Conservation (phyloP, 768 basidiomycete genomes). For the Auriscalpium vulgare region DNA sequence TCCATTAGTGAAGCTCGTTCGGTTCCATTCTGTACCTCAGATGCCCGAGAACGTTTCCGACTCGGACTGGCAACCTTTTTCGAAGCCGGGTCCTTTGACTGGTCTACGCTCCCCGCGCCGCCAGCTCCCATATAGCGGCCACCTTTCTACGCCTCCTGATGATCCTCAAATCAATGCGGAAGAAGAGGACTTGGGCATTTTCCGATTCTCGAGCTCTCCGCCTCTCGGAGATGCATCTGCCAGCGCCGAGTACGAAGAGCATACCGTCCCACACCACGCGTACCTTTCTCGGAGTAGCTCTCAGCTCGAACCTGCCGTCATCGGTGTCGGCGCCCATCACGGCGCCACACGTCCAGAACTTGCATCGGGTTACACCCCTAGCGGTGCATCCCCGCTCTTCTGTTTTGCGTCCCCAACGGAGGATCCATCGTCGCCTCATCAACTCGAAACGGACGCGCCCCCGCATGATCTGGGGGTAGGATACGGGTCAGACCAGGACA, state of each 20-base stretch:
- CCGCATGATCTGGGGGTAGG: background rate
- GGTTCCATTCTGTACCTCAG: too few relatives aligned
- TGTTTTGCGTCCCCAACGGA: slow-evolving; percentile 48
- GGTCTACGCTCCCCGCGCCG: background rate
- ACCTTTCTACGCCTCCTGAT: background rate
- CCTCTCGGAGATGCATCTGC: too few relatives aligned
- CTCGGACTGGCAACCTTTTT: background rate
- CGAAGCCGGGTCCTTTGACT: background rate
- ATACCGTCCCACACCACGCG: background rate
- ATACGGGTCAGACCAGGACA: background rate
- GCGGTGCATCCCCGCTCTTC: slow-evolving; percentile 27
- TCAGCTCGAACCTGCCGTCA: background rate
- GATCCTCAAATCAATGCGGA: background rate
- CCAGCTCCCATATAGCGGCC: background rate
- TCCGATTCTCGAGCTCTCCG: background rate
- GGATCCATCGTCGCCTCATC: slow-evolving; percentile 31
- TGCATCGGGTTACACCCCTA: slow-evolving; percentile 39
- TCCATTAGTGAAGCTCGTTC: background rate
- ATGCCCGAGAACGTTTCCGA: background rate
- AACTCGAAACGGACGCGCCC: background rate
- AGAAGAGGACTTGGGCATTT: background rate
- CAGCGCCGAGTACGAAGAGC: background rate
- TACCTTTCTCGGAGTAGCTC: slow-evolving; percentile 1
- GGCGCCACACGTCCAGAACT: background rate
- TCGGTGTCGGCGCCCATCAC: background rate